These are phyloP conservation scores for Neopestalotiopsis clavispora DNA, from an alignment of 2,329 filamentous ascomycete species.

Conservation along the genomic window DNA sequence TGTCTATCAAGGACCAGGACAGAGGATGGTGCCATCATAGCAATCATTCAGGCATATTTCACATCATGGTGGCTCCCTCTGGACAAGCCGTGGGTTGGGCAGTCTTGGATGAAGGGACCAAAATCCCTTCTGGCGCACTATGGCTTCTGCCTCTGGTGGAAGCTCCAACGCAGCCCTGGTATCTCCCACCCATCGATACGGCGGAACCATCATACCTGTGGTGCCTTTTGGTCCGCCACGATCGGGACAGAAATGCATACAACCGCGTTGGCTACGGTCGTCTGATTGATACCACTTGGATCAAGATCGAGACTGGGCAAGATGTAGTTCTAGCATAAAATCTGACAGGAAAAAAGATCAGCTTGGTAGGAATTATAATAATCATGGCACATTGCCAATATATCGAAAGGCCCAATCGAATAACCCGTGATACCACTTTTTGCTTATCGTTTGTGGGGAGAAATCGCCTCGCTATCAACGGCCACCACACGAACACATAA, in stretches of 20 bases:
- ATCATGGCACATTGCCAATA: too few relatives aligned
- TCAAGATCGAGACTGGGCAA: not conserved
- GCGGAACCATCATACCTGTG: not conserved
- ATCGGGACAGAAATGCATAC: not conserved
- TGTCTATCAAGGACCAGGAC: not conserved
- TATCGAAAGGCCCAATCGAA: too few relatives aligned
- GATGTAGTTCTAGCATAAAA: not conserved
- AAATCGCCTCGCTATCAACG: too few relatives aligned
- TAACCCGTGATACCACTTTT: too few relatives aligned
- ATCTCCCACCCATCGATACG: not conserved
- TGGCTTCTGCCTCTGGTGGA: not conserved
- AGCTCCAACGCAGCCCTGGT: slow-evolving; percentile 5
- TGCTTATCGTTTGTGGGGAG: too few relatives aligned
- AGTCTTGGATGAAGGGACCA: not conserved
- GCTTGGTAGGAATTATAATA: too few relatives aligned
- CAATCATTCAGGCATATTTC: not conserved
- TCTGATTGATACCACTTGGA: not conserved
- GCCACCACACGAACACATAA: too few relatives aligned
- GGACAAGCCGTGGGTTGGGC: not conserved
- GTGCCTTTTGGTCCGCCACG: not conserved
- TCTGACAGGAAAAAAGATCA: too few relatives aligned
- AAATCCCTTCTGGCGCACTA: not conserved
- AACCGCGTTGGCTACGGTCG: not conserved
- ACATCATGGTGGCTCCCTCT: not conserved
- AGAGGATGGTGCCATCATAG: not conserved